Base-by-base conservation (phyloP, 2,329 filamentous ascomycete genomes). In the Pseudogymnoascus sp. region DNA sequence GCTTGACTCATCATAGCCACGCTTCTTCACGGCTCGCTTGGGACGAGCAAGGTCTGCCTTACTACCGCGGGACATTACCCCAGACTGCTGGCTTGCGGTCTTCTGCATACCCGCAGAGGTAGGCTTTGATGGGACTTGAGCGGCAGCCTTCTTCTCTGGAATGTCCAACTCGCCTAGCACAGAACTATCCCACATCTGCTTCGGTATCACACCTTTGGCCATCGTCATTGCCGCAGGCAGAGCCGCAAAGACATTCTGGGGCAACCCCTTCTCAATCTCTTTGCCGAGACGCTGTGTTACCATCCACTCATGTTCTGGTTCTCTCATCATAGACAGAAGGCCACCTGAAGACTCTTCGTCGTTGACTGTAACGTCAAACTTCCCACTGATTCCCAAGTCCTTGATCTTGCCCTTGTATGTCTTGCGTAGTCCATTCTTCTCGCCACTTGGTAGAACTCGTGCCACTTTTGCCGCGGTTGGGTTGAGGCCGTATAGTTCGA, bases 1-100 rank as follows among this genome's bases (percentile, higher is more conserved):
- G 69, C 86, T 90, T 69, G 80, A 83, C 67, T 92, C 89, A 40
- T 87, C 85, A 71, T 92, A 92, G 66, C 86, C 84, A 59, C 90
- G 82, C 79, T 92, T 92, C 77, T 89, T 90, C 66, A 84, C 81
- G 63, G 80, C 78, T 59, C 89, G 82, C 68, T 87, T 85, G 35
- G 87, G 84, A 62, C 89, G 80, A 40, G 77, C 74, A 10, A 65
- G 59, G 8, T 73, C 73, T 59, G 63, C 61, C 35, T 69, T 69
- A 12, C 62, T 53, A 40, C 7, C 65, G 2, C 61, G 33, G 23
- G 47, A 53, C 28, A 33, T 33, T 18, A 10, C 50, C 16, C 50
- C 50, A 33, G 59, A 23, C 31, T 60, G 33, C 5, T 60, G 59
- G 21, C 35, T 38, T 50, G 66, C 76, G 28, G 73, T 73, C 28